phyloP scores from a whole-genome alignment of 108 stramenopile species.

The Cyclostephanos tholiformis region DNA sequence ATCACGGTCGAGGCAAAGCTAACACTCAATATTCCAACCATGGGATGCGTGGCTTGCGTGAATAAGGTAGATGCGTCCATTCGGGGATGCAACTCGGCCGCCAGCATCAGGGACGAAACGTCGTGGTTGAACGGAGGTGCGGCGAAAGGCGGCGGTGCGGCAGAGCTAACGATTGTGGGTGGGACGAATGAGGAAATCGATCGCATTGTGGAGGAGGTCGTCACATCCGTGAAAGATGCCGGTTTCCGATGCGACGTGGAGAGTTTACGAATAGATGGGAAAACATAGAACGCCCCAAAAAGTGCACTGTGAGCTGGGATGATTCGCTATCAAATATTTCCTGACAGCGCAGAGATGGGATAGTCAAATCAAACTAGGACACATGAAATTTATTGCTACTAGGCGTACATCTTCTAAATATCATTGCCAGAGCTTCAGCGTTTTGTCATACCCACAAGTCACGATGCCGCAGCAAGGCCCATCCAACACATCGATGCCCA shows the following conservation, averaged over 20 bases:
- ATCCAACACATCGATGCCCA: constrained; percentile 77
- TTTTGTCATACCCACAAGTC: constrained; percentile 90
- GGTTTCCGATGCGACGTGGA: constrained; percentile 41
- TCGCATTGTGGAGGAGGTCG: constrained; percentile 24
- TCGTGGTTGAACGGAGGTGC: constrained; percentile 59
- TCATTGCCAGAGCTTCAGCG: constrained; percentile 85
- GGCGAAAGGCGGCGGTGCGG: constrained; percentile 59
- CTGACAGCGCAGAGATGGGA: not conserved
- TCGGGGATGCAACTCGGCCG: constrained; percentile 38
- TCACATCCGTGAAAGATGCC: constrained; percentile 42
- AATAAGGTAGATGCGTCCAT: constrained; percentile 72
- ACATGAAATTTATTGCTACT: not conserved
- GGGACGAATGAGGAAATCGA: constrained; percentile 40
- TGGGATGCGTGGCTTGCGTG: constrained; percentile 90
- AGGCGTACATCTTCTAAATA: not conserved
- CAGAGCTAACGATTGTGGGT: constrained; percentile 32
- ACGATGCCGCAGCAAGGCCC: constrained; percentile 55
- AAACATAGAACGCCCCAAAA: not conserved
- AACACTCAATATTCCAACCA: constrained; percentile 66
- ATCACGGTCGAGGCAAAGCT: constrained; percentile 28
- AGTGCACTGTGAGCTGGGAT: not conserved
- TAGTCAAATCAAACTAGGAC: not conserved
- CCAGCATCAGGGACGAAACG: constrained; percentile 39
- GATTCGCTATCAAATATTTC: constrained; percentile 2
- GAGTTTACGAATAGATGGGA: constrained; percentile 16